Percentiles rank a stretch among this genome's conserved stretches.
Conservation (phyloP, 2,329 filamentous ascomycete genomes). For the Penicillium janthinellum region DNA sequence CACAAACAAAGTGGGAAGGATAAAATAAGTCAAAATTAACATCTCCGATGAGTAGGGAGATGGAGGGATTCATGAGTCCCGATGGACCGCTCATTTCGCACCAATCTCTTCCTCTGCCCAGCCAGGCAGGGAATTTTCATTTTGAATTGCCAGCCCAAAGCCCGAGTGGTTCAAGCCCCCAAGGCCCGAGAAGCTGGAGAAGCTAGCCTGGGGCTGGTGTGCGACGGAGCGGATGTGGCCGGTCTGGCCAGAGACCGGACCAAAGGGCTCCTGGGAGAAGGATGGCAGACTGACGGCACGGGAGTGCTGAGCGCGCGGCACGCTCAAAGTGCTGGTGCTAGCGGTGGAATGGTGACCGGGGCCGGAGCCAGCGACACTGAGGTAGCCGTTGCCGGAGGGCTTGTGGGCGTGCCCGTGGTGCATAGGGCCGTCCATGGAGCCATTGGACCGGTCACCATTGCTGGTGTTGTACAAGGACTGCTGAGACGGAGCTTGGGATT, state of each 20-base stretch:
- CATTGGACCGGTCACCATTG: conserved; percentile 61
- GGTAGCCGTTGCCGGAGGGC: conserved; percentile 66
- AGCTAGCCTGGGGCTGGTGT: conserved; percentile 53
- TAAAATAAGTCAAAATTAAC: conserved; percentile 20
- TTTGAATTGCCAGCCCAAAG: conserved; percentile 62
- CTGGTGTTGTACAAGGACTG: conserved; percentile 77
- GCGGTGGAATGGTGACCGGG: conserved; percentile 73
- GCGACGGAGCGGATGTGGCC: conserved; percentile 39
- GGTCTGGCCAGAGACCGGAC: conserved; percentile 41
- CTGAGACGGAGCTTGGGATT: conserved; percentile 71
- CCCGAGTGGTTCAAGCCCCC: conserved; percentile 60
- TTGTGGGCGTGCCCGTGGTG: conserved; percentile 54
- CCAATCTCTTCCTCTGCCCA: conserved; percentile 67
- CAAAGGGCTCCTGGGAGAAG: conserved; percentile 63
- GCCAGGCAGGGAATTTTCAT: conserved; percentile 59
- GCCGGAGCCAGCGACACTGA: conserved; percentile 61
- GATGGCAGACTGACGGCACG: conserved; percentile 87
- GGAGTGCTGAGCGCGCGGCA: conserved; percentile 64
- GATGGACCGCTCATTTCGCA: conserved; percentile 49
- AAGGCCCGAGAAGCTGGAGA: conserved; percentile 61
- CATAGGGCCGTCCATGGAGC: conserved; percentile 51
- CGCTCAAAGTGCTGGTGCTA: conserved; percentile 57
- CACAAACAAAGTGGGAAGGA: conserved; percentile 10
- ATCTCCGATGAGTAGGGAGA: conserved; percentile 7
- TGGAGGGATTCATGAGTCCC: background rate